Percentiles rank a stretch among this genome's conserved stretches.
Evolutionary conservation across 2,329 filamentous ascomycete species (phyloP).

Genomic region (Aspergillus versicolor): DNA sequence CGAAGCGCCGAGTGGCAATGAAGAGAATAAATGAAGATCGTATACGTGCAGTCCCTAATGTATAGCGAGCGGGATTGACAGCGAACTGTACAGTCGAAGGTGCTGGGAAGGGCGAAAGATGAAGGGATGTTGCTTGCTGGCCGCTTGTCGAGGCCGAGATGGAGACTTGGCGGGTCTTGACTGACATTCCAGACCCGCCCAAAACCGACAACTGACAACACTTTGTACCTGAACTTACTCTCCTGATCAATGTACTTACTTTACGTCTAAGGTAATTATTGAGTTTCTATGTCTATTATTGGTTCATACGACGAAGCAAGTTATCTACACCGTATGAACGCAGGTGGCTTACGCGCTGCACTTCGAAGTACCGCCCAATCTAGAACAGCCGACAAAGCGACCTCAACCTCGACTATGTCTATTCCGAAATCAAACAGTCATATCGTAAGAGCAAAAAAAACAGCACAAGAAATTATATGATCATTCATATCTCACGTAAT

Average conservation of each 20-base stretch:
- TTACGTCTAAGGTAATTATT: not conserved
- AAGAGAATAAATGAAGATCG: not conserved
- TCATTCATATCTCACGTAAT: too few species aligned
- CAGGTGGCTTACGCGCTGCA: not conserved
- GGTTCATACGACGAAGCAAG: not conserved
- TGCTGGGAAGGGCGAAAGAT: not conserved
- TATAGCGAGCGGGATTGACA: constrained; percentile 14
- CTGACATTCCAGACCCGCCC: not conserved
- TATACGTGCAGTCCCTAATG: not conserved
- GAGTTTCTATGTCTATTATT: not conserved
- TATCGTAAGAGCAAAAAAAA: too few species aligned
- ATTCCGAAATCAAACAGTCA: too few species aligned
- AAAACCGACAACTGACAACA: not conserved
- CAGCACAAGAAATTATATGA: too few species aligned
- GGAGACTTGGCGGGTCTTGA: constrained; percentile 1
- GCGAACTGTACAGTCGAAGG: not conserved
- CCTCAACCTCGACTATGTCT: too few species aligned
- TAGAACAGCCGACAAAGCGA: too few species aligned
- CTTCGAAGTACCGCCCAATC: not conserved
- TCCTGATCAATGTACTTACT: not conserved
- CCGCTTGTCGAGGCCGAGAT: not conserved
- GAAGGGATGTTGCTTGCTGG: not conserved
- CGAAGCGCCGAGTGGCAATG: not conserved
- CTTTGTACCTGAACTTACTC: not conserved
- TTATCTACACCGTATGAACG: not conserved